Evolutionary conservation across 345 rosid species (phyloP).

Genomic region (Gynandropsis gynandra): DNA sequence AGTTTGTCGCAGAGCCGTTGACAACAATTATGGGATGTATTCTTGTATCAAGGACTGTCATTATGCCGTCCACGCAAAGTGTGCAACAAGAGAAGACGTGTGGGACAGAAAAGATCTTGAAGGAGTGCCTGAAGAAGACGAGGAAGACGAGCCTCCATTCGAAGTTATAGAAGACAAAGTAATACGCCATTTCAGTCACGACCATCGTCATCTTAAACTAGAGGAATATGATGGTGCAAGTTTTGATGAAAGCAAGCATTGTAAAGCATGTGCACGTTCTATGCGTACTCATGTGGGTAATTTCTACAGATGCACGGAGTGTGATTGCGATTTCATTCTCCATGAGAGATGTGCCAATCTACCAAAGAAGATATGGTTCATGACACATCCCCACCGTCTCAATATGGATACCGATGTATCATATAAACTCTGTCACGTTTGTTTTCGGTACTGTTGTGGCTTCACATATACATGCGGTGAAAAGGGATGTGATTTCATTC

Average conservation of each 20-base stretch:
- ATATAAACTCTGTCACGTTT: neutral
- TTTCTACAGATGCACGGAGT: neutral
- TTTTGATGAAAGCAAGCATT: neutral
- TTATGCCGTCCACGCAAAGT: slow-evolving; percentile 20
- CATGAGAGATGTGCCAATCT: neutral
- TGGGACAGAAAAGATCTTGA: slow-evolving; percentile 16
- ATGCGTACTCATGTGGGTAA: neutral
- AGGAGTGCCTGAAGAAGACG: neutral
- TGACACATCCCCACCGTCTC: neutral
- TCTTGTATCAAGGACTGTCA: slow-evolving; percentile 7
- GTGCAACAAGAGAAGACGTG: neutral
- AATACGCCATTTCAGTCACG: slow-evolving; percentile 16
- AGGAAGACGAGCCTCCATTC: neutral
- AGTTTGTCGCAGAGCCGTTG: neutral
- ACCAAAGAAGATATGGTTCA: neutral
- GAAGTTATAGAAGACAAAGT: neutral
- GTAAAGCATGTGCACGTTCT: neutral
- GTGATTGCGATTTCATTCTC: neutral
- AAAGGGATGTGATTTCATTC: neutral
- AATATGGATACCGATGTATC: neutral
- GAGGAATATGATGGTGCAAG: neutral
- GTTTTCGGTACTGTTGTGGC: rapidly evolving
- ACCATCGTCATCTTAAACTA: neutral
- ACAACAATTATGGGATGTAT: neutral
- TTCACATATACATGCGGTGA: neutral